Conservation (phyloP, 1,139 yeast genomes). For the Zygotorulaspora mrakii region DNA sequence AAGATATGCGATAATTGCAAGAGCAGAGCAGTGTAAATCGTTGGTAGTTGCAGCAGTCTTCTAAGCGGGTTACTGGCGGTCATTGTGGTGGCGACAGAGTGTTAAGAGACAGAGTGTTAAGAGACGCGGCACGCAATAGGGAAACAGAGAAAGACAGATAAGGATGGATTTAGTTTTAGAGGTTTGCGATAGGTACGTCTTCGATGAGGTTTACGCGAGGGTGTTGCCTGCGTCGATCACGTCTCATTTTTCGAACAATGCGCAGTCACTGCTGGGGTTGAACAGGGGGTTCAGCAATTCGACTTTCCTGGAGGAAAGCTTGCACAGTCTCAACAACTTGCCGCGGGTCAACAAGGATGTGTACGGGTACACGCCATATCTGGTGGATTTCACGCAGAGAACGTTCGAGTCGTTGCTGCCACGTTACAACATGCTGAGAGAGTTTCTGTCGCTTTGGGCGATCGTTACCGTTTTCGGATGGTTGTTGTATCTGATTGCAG, state of each 20-base stretch:
- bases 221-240: slow-evolving; percentile 49
- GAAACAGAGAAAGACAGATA: too few species aligned
- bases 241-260: slow-evolving; percentile 37
- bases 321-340: slow-evolving; percentile 19
- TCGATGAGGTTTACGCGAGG: slow-evolving; percentile 70
- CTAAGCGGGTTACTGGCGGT: too few species aligned
- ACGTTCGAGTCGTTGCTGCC: slow-evolving; percentile 61
- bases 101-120: too few species aligned
- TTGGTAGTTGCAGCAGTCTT: not conserved
- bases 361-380: slow-evolving; percentile 49
- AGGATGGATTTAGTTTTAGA: slow-evolving; percentile 88
- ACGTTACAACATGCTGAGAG: slow-evolving; percentile 71
- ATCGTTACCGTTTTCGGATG: slow-evolving; percentile 81
- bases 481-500: slow-evolving; percentile 71
- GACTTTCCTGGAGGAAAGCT: slow-evolving; percentile 23
- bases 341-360: slow-evolving; percentile 33
- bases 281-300: slow-evolving; percentile 25
- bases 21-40: not conserved
- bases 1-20: not conserved
- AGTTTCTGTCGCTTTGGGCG: slow-evolving; percentile 61
- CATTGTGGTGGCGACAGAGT: too few species aligned
- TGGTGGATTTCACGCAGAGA: slow-evolving; percentile 48
- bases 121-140: too few species aligned
- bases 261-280: slow-evolving; percentile 33
- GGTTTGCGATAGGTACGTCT: slow-evolving; percentile 60